phyloP scores from a whole-genome alignment of 495 filamentous ascomycete species.

The Chaetomidium leptoderma region DNA sequence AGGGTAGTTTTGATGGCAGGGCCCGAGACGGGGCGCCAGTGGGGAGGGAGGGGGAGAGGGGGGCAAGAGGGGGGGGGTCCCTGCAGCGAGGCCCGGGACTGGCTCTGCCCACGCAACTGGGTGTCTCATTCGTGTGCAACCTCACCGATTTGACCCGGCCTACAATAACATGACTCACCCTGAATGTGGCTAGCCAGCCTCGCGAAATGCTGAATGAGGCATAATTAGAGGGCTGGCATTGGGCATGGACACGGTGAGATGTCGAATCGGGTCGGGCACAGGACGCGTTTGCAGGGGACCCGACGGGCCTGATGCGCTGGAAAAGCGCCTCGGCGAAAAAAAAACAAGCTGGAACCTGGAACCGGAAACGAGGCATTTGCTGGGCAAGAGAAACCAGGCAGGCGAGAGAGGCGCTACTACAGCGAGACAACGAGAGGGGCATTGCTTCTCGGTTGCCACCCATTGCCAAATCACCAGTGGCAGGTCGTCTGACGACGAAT shows the following conservation, averaged over 20 bases:
- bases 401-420: no score
- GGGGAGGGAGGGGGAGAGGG: no score
- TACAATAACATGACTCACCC: conserved; percentile 27
- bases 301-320: not conserved
- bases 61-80: no score
- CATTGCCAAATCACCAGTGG: conserved; percentile 35
- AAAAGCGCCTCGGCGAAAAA: not conserved
- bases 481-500: conserved; percentile 7
- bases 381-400: not conserved
- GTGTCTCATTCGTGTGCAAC: conserved; percentile 1
- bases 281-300: conserved; percentile 9
- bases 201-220: conserved; percentile 20
- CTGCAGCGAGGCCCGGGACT: no score
- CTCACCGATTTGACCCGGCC: conserved; percentile 13
- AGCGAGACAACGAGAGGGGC: conserved; percentile 8
- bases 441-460: conserved; percentile 22
- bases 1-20: conserved; percentile 22
- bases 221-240: conserved; percentile 28
- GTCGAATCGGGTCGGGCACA: conserved; percentile 26
- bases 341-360: no score
- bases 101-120: not conserved
- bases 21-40: not conserved
- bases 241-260: conserved; percentile 30
- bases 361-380: not conserved
- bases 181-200: conserved; percentile 29